phyloP scores from a whole-genome alignment of 169 alveolate genomes.

The Eimeria necatrix region DNA sequence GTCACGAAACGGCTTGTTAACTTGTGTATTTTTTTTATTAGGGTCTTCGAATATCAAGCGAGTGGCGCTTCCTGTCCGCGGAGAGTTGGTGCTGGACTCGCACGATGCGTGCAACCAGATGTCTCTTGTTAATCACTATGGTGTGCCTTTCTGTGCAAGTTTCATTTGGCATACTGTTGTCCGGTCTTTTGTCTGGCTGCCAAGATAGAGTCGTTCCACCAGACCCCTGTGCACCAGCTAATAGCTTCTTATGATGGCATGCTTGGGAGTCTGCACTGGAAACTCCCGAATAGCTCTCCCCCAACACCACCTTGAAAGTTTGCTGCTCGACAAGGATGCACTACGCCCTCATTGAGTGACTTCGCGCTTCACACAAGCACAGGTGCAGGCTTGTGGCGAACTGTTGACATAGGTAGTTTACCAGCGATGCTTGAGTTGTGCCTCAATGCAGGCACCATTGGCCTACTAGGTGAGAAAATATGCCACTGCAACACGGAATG shows the following conservation, averaged over 20 bases:
- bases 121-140: slow-evolving; percentile 94
- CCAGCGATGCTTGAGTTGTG: too few species aligned
- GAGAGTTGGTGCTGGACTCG: slow-evolving; percentile 92
- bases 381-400: background rate
- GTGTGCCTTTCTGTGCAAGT: slow-evolving; percentile 78
- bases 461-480: slow-evolving; percentile 89
- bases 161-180: too few species aligned
- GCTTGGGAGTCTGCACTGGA: too few species aligned
- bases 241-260: too few species aligned
- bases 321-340: too few species aligned
- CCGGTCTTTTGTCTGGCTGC: too few species aligned
- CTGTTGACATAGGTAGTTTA: background rate
- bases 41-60: slow-evolving; percentile 64
- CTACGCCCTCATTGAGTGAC: too few species aligned
- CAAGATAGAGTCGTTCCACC: too few species aligned
- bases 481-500: slow-evolving; percentile 92
- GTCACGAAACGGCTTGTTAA: background rate
- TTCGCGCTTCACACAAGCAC: background rate
- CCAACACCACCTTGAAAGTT: too few species aligned
- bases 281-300: too few species aligned
- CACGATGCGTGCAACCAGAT: slow-evolving; percentile 92
- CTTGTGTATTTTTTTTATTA: background rate
- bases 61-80: slow-evolving; percentile 90
- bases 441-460: slow-evolving; percentile 71
- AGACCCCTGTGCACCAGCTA: too few species aligned